Conservation (phyloP, 306 rosid species). For the Castanospermum australe region DNA sequence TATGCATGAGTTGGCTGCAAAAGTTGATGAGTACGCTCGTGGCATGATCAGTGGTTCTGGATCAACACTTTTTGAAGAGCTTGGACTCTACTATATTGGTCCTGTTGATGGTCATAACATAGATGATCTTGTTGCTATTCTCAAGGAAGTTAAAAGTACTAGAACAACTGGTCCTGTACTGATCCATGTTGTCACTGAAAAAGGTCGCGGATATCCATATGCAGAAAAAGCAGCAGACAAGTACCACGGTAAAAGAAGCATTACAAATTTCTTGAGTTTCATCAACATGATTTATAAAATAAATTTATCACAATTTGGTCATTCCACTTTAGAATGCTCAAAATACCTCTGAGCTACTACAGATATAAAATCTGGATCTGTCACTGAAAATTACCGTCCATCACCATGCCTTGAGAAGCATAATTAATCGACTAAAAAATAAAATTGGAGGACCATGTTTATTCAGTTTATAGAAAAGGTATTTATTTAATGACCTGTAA, state of each 20-base stretch:
- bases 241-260: conserved; percentile 71
- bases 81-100: conserved; percentile 95
- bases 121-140: conserved; percentile 87
- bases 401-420: conserved; percentile 18
- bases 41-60: conserved; percentile 98
- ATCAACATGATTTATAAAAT: background rate
- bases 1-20: conserved; percentile 95
- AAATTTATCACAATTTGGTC: background rate
- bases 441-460: background rate
- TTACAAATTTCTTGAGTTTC: background rate
- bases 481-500: background rate
- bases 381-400: background rate
- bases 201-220: conserved; percentile 95
- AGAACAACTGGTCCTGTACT: conserved; percentile 89
- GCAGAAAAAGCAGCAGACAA: conserved; percentile 94
- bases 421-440: background rate
- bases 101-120: conserved; percentile 98
- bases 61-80: conserved; percentile 93
- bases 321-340: background rate
- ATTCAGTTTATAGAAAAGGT: background rate
- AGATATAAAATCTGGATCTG: background rate
- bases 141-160: conserved; percentile 83
- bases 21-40: conserved; percentile 98
- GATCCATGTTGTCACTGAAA: conserved; percentile 89
- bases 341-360: background rate